Base-by-base conservation (phyloP, 2,329 filamentous ascomycete genomes). In the Pseudogymnoascus sp. region DNA sequence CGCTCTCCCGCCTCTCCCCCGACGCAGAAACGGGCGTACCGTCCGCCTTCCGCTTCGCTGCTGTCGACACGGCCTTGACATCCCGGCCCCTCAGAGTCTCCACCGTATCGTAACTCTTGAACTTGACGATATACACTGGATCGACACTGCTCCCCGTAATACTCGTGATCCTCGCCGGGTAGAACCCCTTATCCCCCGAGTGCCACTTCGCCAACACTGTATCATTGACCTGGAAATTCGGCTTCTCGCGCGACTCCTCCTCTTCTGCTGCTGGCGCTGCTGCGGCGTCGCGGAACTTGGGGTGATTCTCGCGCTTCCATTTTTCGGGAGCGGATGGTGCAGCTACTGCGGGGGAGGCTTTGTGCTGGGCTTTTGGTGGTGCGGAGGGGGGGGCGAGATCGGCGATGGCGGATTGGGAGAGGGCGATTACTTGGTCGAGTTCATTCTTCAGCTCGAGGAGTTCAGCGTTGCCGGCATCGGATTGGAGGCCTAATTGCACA, bases 121-220 rank as follows among this genome's bases (percentile, higher is more conserved):
- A 99, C 69, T 90, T 94, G 75, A 99, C 92, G 58, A 91, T 89
- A 74, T 97, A 99, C 66, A 97, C 90, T 36, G 92, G 93, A 60
- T 91, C 90, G 45, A 86, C 89, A n/a, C 88, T 87, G 7, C 92
- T 96, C 63, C 94, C 94, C 22, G 93, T 97, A 69, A 97, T 92
- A 60, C 90, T 92, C 60, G 91, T 93, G 75, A 99, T 96, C 70
- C 91, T 88, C 42, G 92, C 94, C 52, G 91, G 88, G 77, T 97
- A 97, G 77, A 92, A 97, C 23, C 84, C 84, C 71, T 90, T 91
- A 75, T 99, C 94, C 62, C 91, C 92, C 8, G 91, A 89, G 55
- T 89, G 79, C 91, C 92, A 99, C 76, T 93, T 92, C 55, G 93
- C 94, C 75, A 94, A 81, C 61, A 97, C 90, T 33, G 81, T 89